Evolutionary conservation across 2,329 filamentous ascomycete genomes (phyloP).

Genomic region (Neocatenulostroma microsporum): DNA sequence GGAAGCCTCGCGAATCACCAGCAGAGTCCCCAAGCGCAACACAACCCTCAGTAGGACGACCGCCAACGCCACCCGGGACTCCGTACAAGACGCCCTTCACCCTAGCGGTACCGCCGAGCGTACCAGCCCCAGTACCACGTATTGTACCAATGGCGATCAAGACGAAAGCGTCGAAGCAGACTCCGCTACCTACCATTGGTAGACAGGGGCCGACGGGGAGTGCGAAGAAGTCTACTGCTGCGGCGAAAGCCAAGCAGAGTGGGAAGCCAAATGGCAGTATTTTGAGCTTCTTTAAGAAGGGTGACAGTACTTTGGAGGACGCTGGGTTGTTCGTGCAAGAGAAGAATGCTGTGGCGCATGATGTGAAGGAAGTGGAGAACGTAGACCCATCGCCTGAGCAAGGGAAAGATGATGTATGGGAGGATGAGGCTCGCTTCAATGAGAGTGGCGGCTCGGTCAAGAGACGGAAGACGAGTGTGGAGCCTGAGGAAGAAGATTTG

Average conservation of each 20-base stretch:
- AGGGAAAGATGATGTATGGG: conserved; percentile 14
- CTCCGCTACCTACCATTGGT: conserved; percentile 23
- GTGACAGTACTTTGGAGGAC: conserved; percentile 28
- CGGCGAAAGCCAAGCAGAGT: conserved; percentile 32
- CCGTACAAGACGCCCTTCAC: conserved; percentile 24
- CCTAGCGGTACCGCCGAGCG: conserved; percentile 23
- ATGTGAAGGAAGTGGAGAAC: conserved; percentile 4
- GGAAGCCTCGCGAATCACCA: conserved; percentile 46
- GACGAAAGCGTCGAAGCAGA: conserved; percentile 19
- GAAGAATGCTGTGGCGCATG: conserved; percentile 1
- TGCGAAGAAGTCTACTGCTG: conserved; percentile 29
- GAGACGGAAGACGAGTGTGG: conserved; percentile 29
- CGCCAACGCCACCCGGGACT: conserved; percentile 43
- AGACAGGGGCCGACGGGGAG: conserved; percentile 22
- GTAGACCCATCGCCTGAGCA: conserved; percentile 10
- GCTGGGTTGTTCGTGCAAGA: conserved; percentile 33
- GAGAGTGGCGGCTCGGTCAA: conserved; percentile 38
- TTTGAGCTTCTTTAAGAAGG: conserved; percentile 49
- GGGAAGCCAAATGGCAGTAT: conserved; percentile 44
- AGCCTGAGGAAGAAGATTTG: conserved; percentile 5
- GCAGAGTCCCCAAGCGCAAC: conserved; percentile 27
- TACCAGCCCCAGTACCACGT: conserved; percentile 23
- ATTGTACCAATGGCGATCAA: conserved; percentile 28
- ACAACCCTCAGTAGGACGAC: conserved; percentile 43
- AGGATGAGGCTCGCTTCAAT: conserved; percentile 33